Percentiles rank a stretch among this genome's conserved stretches.
Evolutionary conservation across 305 asterid species (phyloP).

Genomic region (Fraxinus ornus): DNA sequence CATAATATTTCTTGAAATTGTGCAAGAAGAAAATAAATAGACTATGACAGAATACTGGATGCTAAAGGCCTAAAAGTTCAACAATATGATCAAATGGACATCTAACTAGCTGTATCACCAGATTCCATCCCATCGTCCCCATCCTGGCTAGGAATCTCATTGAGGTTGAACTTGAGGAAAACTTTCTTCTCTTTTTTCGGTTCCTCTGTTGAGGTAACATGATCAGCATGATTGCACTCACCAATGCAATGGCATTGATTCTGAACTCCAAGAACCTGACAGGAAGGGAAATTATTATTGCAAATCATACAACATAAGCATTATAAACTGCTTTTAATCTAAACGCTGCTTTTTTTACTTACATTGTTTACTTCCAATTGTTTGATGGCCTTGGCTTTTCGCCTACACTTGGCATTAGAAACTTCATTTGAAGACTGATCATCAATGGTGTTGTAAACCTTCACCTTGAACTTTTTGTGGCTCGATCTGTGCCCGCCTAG

Average conservation of each 20-base stretch:
- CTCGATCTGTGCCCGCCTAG: slow-evolving; percentile 48
- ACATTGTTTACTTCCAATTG: neutral
- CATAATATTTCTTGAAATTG: neutral
- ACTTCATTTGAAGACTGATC: neutral
- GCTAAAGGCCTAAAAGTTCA: neutral
- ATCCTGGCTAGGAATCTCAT: slow-evolving; percentile 26
- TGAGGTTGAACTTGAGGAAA: slow-evolving; percentile 32
- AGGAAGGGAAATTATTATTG: neutral
- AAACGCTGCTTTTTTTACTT: neutral
- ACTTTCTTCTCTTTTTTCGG: neutral
- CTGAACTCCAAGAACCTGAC: slow-evolving; percentile 23
- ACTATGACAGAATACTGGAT: neutral
- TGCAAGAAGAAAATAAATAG: neutral
- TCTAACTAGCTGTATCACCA: neutral
- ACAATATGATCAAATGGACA: neutral
- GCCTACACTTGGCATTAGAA: neutral
- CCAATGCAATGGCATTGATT: neutral
- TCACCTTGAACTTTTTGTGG: slow-evolving; percentile 35
- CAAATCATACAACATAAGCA: slow-evolving; percentile 2
- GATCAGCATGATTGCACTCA: neutral
- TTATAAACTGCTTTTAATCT: neutral
- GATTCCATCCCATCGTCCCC: neutral
- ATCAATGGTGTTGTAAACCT: slow-evolving; percentile 26
- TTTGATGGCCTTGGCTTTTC: neutral
- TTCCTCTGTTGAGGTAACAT: neutral